Percentiles rank a stretch among this genome's conserved stretches.
These are phyloP conservation scores for Rhododendron vialii DNA, from an alignment of 148 eudicot species.

Conservation along the genomic window DNA sequence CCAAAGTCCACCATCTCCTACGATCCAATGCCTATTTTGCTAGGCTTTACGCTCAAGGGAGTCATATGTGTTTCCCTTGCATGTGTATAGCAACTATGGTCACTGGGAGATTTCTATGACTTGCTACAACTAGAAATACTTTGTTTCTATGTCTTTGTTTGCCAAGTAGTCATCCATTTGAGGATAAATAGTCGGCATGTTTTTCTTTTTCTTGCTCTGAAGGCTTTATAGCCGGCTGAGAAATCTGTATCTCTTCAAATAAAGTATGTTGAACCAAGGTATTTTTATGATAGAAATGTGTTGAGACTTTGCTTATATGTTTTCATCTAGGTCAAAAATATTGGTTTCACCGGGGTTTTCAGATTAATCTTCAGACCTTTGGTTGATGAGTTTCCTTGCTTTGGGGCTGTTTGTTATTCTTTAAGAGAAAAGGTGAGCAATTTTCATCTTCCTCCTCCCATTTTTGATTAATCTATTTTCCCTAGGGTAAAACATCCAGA, in stretches of 20 bases:
- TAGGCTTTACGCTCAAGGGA: neutral
- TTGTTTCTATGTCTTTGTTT: neutral
- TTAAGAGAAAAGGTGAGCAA: conserved; percentile 63
- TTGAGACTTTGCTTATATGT: neutral
- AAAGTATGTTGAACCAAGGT: neutral
- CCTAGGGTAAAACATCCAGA: neutral
- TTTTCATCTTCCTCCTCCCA: neutral
- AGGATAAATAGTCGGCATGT: neutral
- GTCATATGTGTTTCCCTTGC: neutral
- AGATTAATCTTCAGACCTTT: conserved; percentile 79
- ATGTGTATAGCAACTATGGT: neutral
- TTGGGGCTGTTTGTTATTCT: conserved; percentile 73
- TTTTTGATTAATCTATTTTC: neutral
- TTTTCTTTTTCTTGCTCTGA: neutral
- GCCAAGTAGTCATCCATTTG: neutral
- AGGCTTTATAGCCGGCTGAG: neutral
- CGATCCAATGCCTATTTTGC: neutral
- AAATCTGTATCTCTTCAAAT: neutral
- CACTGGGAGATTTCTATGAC: neutral
- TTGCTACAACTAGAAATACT: neutral
- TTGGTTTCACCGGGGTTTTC: conserved; percentile 82
- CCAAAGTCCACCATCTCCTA: neutral
- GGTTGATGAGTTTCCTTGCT: conserved; percentile 74
- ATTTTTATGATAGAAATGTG: neutral
- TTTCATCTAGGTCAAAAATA: conserved; percentile 59